Conservation (phyloP, 768 basidiomycete species). For the Candolleomyces eurysporus region DNA sequence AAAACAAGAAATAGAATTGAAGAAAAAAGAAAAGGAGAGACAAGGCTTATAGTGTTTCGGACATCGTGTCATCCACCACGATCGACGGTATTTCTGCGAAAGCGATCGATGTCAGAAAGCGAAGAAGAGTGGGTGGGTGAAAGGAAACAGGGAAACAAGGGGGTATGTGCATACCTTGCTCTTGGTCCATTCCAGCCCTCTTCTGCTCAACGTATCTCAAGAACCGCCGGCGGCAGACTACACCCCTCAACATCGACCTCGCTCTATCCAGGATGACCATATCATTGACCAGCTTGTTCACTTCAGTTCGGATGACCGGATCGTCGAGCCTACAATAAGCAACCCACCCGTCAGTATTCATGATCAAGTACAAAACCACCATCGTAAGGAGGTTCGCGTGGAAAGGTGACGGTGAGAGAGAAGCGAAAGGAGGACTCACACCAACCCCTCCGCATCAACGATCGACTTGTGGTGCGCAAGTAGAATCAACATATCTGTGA, state of each 20-base stretch:
- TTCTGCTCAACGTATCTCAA: conserved; percentile 48
- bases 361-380: not conserved
- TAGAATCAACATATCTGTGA: conserved; percentile 84
- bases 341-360: not conserved
- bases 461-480: conserved; percentile 92
- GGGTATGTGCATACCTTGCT: conserved; percentile 37
- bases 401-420: no score
- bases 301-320: conserved; percentile 70
- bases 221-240: conserved; percentile 70
- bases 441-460: conserved; percentile 81
- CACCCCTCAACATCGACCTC: conserved; percentile 73
- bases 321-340: conserved; percentile 67
- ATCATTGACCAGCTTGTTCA: conserved; percentile 76
- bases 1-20: not conserved
- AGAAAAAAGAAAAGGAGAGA: conserved; percentile 30
- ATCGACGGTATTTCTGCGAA: conserved; percentile 75
- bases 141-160: not conserved
- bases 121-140: no score
- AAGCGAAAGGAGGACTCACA: conserved; percentile 49
- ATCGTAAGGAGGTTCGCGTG: no score
- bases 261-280: conserved; percentile 85
- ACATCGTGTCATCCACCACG: conserved; percentile 48
- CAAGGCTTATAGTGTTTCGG: conserved; percentile 46
- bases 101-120: no score
- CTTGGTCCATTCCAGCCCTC: conserved; percentile 28